Percentiles rank a stretch among this genome's conserved stretches.
Evolutionary conservation across 2,329 filamentous ascomycete species (phyloP).

Genomic region (Pseudogymnoascus sp.): DNA sequence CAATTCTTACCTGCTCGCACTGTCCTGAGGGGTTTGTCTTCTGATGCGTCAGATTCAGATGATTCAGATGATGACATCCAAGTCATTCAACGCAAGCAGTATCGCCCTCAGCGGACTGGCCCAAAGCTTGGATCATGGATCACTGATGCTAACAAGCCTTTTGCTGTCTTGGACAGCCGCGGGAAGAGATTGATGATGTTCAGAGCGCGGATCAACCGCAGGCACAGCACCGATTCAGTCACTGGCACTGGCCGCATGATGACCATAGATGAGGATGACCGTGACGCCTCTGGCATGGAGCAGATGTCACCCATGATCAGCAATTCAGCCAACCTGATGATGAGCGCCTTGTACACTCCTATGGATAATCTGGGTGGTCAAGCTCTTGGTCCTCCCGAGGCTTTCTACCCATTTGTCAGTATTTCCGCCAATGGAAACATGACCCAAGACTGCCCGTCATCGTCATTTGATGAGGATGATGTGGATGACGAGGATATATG

Average conservation of each 20-base stretch:
- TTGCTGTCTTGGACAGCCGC: constrained; percentile 32
- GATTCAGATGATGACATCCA: constrained; percentile 31
- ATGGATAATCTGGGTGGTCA: constrained; percentile 36
- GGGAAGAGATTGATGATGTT: constrained; percentile 35
- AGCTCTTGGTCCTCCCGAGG: constrained; percentile 63
- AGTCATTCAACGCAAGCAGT: constrained; percentile 19
- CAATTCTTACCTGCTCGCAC: constrained; percentile 38
- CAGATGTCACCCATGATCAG: constrained; percentile 46
- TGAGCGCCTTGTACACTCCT: constrained; percentile 46
- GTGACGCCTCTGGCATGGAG: constrained; percentile 9
- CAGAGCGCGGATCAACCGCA: constrained; percentile 26
- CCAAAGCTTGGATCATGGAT: constrained; percentile 28
- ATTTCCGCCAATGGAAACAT: constrained; percentile 47
- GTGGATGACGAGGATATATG: constrained; percentile 56
- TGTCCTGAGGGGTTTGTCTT: constrained; percentile 40
- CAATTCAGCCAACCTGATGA: constrained; percentile 68
- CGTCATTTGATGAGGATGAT: constrained; percentile 43
- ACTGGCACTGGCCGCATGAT: constrained; percentile 20
- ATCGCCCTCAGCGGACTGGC: constrained; percentile 17
- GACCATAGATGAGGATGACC: constrained; percentile 31
- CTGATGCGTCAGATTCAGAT: constrained; percentile 31
- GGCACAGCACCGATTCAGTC: constrained; percentile 29
- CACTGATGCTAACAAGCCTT: constrained; percentile 28
- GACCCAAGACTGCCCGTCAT: constrained; percentile 43
- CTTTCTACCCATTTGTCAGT: constrained; percentile 61